phyloP scores from a whole-genome alignment of 176 grass and related monocot species.

The Dactylis glomerata region DNA sequence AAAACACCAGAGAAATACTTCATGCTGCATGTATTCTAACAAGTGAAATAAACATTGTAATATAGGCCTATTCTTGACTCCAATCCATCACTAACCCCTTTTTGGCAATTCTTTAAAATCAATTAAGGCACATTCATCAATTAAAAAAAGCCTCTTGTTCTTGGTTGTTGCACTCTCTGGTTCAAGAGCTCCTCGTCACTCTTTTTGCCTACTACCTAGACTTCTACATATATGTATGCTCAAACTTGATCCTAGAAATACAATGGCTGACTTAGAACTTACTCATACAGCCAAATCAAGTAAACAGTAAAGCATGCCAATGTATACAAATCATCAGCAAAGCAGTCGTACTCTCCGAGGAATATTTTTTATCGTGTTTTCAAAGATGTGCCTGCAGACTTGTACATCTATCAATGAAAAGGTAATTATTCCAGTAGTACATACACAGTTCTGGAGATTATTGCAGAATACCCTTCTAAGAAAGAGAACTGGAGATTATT shows the following conservation, averaged over 20 bases:
- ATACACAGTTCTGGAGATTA: too few species aligned
- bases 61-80: too few species aligned
- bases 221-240: not conserved
- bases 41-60: too few species aligned
- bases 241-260: not conserved
- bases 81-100: too few species aligned
- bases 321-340: not conserved
- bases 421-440: not conserved
- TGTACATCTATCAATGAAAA: not conserved
- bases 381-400: not conserved
- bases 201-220: not conserved
- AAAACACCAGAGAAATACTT: too few species aligned
- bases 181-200: not conserved
- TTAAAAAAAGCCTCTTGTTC: too few species aligned
- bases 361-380: not conserved
- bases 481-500: too few species aligned
- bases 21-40: too few species aligned
- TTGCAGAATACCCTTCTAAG: too few species aligned
- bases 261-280: not conserved
- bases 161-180: not conserved
- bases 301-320: not conserved
- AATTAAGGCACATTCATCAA: too few species aligned
- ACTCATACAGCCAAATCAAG: not conserved
- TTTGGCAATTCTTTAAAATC: too few species aligned
- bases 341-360: not conserved